Evolutionary conservation across 345 rosid genomes (phyloP).

Genomic region (Pistacia integerrima): DNA sequence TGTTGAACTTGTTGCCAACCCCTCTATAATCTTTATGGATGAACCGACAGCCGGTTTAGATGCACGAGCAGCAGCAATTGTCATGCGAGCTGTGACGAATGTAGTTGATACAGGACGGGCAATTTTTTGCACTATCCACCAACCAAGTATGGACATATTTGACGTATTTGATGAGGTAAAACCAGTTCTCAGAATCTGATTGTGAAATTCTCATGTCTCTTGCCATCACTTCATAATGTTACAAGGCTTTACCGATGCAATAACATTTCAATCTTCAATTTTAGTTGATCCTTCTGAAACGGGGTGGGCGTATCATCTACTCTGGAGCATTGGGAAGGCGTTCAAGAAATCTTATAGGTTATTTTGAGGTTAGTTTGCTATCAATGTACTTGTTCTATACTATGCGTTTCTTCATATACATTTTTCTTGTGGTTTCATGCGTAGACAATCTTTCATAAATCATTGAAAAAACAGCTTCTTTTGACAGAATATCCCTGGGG

Average conservation of each 20-base stretch:
- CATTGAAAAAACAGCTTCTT: not conserved
- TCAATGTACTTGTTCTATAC: not conserved
- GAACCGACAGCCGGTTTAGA: slow-evolving; percentile 89
- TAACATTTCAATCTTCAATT: not conserved
- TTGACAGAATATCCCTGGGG: slow-evolving; percentile 55
- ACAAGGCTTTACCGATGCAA: too few relatives aligned
- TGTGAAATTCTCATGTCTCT: not conserved
- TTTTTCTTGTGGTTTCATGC: not conserved
- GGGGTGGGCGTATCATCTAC: slow-evolving; percentile 72
- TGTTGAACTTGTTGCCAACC: slow-evolving; percentile 83
- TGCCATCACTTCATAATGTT: not conserved
- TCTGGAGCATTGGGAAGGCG: slow-evolving; percentile 65
- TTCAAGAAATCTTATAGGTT: slow-evolving; percentile 58
- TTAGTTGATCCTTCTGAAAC: slow-evolving; percentile 69
- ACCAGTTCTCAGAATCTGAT: not conserved
- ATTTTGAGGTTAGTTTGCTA: slow-evolving; percentile 63
- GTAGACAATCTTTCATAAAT: too few relatives aligned
- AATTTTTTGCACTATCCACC: slow-evolving; percentile 82
- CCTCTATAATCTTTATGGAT: slow-evolving; percentile 83
- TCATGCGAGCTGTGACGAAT: slow-evolving; percentile 81
- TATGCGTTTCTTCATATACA: not conserved
- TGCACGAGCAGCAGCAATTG: slow-evolving; percentile 87
- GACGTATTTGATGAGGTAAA: slow-evolving; percentile 86
- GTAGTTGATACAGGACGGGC: slow-evolving; percentile 78
- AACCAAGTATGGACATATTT: slow-evolving; percentile 82